Evolutionary conservation across 306 rosid genomes (phyloP), one percentile per base, ranked within the genome.

Genomic region (Rosa chinensis): DNA sequence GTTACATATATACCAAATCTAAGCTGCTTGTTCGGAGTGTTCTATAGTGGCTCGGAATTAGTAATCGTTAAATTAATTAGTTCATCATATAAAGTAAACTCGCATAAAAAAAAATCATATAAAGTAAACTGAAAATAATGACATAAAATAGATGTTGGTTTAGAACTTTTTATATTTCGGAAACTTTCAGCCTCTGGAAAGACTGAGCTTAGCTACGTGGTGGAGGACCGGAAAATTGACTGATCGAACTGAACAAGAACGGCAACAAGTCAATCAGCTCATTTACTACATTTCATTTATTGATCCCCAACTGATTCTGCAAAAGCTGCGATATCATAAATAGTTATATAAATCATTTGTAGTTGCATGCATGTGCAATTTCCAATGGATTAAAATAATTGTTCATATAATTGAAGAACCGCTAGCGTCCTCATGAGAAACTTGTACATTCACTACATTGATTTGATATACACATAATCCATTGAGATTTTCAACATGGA

Each of bases 261-360:
- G 43, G 44, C 69, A 64, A 63, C 69, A 66, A 66, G 25, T 66
- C 48, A 17, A 17, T 66, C 6, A 37, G 13, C 71, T 8, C 47
- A 66, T 66, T 37, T 37, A 66, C 45, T 66, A 7, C n/a, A 66
- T 66, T 17, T 17, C 47, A 39, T 66, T 66, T 66, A 66, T 66
- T 66, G 3, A 66, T 66, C 21, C 71, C 71, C 47, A 39, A 37
- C 47, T 37, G 71, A 66, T 66, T 39, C 71, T 66, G 47, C 47
- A 66, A 66, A 64, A 66, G 69, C 69, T 32, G 40, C 43, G 17
- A 32, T 12, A 28, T 37, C 45, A 14, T 37, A 66, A 62, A 28
- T 62, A 28, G 37, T 62, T 62, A 5, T 6, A 28, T 28, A 25
- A 64, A 35, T 37, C 70, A 66, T 66, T 66, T 40, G 9, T 18